These are phyloP conservation scores for Arachis monticola DNA, from an alignment of 331 rosid species.

Conservation along the genomic window DNA sequence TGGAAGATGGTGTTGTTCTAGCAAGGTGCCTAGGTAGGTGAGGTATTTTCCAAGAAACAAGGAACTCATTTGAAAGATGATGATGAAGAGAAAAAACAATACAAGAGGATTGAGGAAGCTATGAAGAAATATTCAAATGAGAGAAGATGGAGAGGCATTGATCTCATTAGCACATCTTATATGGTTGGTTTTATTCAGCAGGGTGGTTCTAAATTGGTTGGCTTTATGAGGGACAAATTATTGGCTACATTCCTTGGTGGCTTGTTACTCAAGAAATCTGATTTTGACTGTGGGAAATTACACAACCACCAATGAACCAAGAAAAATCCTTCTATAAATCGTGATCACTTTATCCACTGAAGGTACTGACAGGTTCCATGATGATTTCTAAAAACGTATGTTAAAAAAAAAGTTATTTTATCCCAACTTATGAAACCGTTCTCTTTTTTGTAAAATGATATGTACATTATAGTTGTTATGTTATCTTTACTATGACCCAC, in stretches of 20 bases:
- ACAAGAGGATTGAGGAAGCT: constrained; percentile 48
- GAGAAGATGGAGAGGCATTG: constrained; percentile 71
- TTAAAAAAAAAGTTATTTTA: too few relatives aligned
- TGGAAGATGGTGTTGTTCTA: constrained; percentile 67
- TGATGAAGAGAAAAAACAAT: constrained; percentile 28
- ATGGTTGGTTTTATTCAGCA: constrained; percentile 49
- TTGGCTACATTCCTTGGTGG: constrained; percentile 41
- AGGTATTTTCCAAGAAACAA: constrained; percentile 36
- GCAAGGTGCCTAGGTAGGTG: constrained; percentile 52
- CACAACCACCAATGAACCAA: not conserved
- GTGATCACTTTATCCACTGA: too few relatives aligned
- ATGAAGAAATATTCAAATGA: constrained; percentile 59
- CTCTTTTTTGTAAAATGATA: too few relatives aligned
- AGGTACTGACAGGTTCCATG: too few relatives aligned
- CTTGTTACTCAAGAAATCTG: constrained; percentile 35
- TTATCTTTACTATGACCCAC: too few relatives aligned
- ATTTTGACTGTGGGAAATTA: constrained; percentile 63
- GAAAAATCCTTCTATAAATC: too few relatives aligned
- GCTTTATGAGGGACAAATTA: constrained; percentile 50
- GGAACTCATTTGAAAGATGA: not conserved
- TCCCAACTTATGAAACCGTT: too few relatives aligned
- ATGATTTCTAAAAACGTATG: too few relatives aligned
- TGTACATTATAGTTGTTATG: too few relatives aligned
- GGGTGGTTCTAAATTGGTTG: constrained; percentile 41
- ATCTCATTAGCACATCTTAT: constrained; percentile 44